Conservation (phyloP, 2,329 filamentous ascomycete genomes). For the Aspergillus sp. region DNA sequence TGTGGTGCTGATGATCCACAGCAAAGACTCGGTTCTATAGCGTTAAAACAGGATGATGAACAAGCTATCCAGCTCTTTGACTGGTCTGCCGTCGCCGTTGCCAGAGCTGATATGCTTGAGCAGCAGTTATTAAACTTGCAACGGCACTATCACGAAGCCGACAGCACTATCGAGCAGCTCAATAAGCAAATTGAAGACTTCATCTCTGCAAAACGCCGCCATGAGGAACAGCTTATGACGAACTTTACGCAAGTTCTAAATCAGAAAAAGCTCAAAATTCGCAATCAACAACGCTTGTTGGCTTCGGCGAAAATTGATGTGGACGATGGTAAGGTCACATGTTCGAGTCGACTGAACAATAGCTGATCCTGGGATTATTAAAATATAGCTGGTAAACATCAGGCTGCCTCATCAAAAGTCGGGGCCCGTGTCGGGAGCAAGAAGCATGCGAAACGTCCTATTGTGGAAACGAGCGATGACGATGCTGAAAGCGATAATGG, state of each 20-base stretch:
- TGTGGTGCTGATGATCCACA: conserved; percentile 26
- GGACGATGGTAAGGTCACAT: conserved; percentile 31
- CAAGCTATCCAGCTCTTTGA: conserved; percentile 59
- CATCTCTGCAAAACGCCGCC: conserved; percentile 56
- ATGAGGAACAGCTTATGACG: conserved; percentile 59
- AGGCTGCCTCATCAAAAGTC: conserved; percentile 19
- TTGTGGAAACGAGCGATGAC: conserved; percentile 20
- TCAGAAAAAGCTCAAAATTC: conserved; percentile 65
- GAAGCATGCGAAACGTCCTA: conserved; percentile 31
- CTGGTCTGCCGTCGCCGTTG: conserved; percentile 55
- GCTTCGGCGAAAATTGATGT: conserved; percentile 51
- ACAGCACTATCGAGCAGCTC: conserved; percentile 54
- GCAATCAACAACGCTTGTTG: conserved; percentile 61
- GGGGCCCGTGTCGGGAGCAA: conserved; percentile 18
- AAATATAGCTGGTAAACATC: conserved; percentile 30
- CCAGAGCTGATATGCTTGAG: conserved; percentile 46
- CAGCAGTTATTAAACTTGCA: conserved; percentile 45
- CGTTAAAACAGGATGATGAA: conserved; percentile 54
- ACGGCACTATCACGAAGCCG: conserved; percentile 45
- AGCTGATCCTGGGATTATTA: neutral
- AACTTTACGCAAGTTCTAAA: conserved; percentile 62
- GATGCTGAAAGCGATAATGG: conserved; percentile 35
- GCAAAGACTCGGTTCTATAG: conserved; percentile 58
- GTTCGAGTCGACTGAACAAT: neutral
- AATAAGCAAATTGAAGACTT: conserved; percentile 59